These are phyloP conservation scores for Gossypium australe DNA, from an alignment of 345 rosid species.

Conservation along the genomic window DNA sequence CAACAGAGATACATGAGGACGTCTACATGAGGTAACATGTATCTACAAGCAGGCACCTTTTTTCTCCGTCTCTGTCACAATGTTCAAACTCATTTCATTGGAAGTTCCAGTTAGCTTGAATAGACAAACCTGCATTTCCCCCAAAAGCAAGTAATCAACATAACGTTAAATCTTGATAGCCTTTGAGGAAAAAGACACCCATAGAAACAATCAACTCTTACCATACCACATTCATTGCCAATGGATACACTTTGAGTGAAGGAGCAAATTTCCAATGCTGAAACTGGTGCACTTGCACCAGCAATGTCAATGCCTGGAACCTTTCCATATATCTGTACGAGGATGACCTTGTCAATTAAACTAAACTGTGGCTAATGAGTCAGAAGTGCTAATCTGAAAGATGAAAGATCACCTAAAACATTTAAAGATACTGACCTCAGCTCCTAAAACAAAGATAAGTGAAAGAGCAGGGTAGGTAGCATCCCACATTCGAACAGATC, in stretches of 20 bases:
- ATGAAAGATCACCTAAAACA: background rate
- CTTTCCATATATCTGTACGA: slow-evolving; percentile 32
- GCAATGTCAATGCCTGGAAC: slow-evolving; percentile 31
- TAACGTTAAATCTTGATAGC: slow-evolving; percentile 4
- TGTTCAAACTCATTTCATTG: slow-evolving; percentile 41
- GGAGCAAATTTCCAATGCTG: slow-evolving; percentile 60
- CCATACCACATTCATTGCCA: slow-evolving; percentile 68
- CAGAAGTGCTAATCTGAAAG: slow-evolving; percentile 8
- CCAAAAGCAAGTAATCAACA: slow-evolving; percentile 25
- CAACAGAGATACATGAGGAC: background rate
- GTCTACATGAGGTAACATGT: background rate
- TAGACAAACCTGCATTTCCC: slow-evolving; percentile 51
- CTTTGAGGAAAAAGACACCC: slow-evolving; percentile 8
- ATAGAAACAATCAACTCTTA: slow-evolving; percentile 38
- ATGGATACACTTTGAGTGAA: slow-evolving; percentile 54
- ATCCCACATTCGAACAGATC: slow-evolving; percentile 78
- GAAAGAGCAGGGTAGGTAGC: slow-evolving; percentile 62
- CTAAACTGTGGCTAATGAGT: background rate
- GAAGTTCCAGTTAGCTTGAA: slow-evolving; percentile 44
- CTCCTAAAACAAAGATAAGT: slow-evolving; percentile 44
- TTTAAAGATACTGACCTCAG: slow-evolving; percentile 41
- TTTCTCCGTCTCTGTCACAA: slow-evolving; percentile 54
- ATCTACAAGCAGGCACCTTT: slow-evolving; percentile 39
- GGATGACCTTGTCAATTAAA: slow-evolving; percentile 11
- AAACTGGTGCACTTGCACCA: slow-evolving; percentile 45